Evolutionary conservation across 495 filamentous ascomycete species (phyloP).

Genomic region (Geopyxis carbonaria): DNA sequence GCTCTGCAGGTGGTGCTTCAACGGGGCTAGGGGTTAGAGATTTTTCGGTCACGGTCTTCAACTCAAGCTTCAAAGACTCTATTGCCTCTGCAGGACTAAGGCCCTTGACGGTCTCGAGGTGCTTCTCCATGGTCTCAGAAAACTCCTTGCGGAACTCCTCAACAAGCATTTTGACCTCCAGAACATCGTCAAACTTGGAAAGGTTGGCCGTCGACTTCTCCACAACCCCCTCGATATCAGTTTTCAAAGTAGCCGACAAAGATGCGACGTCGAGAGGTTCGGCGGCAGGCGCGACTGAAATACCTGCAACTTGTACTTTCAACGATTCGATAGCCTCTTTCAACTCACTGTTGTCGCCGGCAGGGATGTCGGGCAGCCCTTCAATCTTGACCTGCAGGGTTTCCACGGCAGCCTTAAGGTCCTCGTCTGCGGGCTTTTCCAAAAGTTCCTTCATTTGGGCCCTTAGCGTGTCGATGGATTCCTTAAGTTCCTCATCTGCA

Average conservation of each 20-base stretch:
- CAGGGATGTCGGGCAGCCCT: constrained; percentile 1
- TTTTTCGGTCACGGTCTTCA: not conserved
- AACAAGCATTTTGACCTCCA: constrained; percentile 35
- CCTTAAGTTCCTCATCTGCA: constrained; percentile 28
- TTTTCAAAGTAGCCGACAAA: not conserved
- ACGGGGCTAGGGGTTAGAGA: not conserved
- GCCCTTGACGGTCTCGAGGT: not conserved
- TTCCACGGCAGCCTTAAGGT: constrained; percentile 12
- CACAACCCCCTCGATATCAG: constrained; percentile 19
- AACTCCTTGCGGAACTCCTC: constrained; percentile 31
- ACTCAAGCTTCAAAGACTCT: constrained; percentile 1
- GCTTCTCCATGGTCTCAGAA: constrained; percentile 1
- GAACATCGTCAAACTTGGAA: constrained; percentile 28
- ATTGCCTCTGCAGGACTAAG: not conserved
- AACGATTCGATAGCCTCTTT: constrained; percentile 13
- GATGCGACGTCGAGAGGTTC: not conserved
- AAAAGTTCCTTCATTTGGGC: constrained; percentile 23
- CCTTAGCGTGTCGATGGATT: constrained; percentile 31
- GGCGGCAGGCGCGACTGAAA: not conserved
- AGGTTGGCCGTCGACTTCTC: constrained; percentile 8
- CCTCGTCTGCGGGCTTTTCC: constrained; percentile 4
- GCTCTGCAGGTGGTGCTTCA: too few species aligned
- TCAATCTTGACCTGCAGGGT: constrained; percentile 12
- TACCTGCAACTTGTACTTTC: constrained; percentile 6
- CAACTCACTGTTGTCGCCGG: constrained; percentile 8